Evolutionary conservation across 2,329 filamentous ascomycete genomes (phyloP), one percentile per base, ranked within the genome.

Genomic region (Mariannaea elegans): DNA sequence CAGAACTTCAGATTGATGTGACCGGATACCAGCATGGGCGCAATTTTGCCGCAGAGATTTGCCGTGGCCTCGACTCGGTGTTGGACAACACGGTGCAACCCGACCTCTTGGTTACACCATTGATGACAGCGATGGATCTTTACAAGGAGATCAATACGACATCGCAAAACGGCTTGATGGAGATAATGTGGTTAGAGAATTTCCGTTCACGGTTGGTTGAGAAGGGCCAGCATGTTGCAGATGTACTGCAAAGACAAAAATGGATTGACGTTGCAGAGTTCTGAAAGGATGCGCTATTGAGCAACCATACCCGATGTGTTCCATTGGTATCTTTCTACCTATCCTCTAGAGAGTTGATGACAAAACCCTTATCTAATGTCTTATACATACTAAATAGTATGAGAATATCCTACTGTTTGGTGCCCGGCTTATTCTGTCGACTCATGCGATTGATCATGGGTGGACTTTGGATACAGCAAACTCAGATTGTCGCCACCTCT

Each of bases 31-130:
- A 79, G 14, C 77, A 80, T 56, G 78, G 77, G 1, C 75, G 77
- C 16, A 75, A 79, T 49, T 71, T 83, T 31, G 83, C 83, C 1
- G 77, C 76, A 8, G 78, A 80, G 53, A 79, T 85, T 14, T 86
- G 84, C 63, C 78, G 82, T 38, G 78, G 79, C 3, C 71, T 86
- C 4, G 84, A 85, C 59, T 81, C 77, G 42, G 78, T 78, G 0
- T 72, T 85, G 5, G 71, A 68, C 7, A 73, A 71, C 3, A 81
- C 77, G 1, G 74, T 75, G 13, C 81, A 84, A 71, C 82, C 81
- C 2, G 81, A 84, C 60, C 63, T 82, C 63, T 65, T 84, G 14
- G 67, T 76, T 8, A 75, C 75, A 10, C 80, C 81, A 3, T 74
- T 84, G 69, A 73, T 70, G 7, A 75, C 80, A 13, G 80, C 77